Conservation (phyloP, 2,329 filamentous ascomycete species). For the Colletotrichum sp. region DNA sequence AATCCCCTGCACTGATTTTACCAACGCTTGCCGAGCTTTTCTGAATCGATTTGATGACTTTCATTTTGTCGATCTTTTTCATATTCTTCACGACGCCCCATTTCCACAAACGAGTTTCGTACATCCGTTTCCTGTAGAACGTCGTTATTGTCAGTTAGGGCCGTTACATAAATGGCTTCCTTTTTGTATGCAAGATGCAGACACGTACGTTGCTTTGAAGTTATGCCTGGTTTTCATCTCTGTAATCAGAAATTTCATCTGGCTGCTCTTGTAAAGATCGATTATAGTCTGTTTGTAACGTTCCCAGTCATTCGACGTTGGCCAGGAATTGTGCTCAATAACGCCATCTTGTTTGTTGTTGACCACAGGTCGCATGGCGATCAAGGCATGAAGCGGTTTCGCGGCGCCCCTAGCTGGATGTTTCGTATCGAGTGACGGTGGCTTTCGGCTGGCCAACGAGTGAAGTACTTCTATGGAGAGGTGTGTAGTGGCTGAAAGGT, state of each 20-base stretch:
- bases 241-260: not conserved
- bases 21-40: not conserved
- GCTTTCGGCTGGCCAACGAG: not conserved
- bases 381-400: not conserved
- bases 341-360: not conserved
- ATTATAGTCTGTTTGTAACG: not conserved
- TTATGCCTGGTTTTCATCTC: not conserved
- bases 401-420: not conserved
- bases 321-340: not conserved
- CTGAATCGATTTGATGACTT: not conserved
- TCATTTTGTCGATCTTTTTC: not conserved
- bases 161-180: rapidly evolving
- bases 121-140: not conserved
- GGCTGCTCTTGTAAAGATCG: not conserved
- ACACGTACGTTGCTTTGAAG: not conserved
- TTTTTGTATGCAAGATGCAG: not conserved
- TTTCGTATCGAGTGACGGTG: not conserved
- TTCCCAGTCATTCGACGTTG: not conserved
- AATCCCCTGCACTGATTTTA: not conserved
- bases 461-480: not conserved
- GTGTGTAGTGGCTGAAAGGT: not conserved
- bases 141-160: rapidly evolving
- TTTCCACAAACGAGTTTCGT: not conserved
- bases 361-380: not conserved
- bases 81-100: not conserved